These are phyloP conservation scores for Mycena rebaudengoi DNA, from an alignment of 768 basidiomycete species.

Conservation along the genomic window DNA sequence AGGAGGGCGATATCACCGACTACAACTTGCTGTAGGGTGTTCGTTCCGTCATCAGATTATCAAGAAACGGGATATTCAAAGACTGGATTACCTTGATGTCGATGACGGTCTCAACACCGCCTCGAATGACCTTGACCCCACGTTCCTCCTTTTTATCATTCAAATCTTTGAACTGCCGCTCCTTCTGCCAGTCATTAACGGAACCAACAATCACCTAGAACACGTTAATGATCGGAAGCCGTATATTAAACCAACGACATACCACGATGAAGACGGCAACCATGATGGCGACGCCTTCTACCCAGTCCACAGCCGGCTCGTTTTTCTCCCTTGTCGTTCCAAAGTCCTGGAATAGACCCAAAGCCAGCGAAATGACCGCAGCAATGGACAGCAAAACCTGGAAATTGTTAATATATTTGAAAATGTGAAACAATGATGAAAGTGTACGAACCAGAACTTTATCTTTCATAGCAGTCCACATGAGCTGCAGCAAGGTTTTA, in stretches of 20 bases:
- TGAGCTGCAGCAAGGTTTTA: constrained; percentile 76
- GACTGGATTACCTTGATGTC: constrained; percentile 73
- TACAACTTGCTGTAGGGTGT: constrained; percentile 73
- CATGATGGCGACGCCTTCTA: constrained; percentile 90
- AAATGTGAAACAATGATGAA: constrained; percentile 5
- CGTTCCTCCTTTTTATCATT: constrained; percentile 98
- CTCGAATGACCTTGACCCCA: constrained; percentile 82
- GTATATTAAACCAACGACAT: constrained; percentile 34
- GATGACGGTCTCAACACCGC: constrained; percentile 73
- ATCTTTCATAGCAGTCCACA: constrained; percentile 90
- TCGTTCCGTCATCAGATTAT: constrained; percentile 25
- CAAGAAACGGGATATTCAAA: constrained; percentile 8
- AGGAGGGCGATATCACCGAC: constrained; percentile 93
- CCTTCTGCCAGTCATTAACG: constrained; percentile 98
- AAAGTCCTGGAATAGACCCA: constrained; percentile 95
- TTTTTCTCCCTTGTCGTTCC: constrained; percentile 67
- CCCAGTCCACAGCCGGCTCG: constrained; percentile 93
- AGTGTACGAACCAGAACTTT: constrained; percentile 80
- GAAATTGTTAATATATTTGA: neutral
- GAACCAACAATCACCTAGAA: constrained; percentile 87
- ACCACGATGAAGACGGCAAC: constrained; percentile 81
- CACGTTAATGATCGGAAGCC: constrained; percentile 19
- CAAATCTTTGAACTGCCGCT: constrained; percentile 90
- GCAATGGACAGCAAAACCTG: constrained; percentile 92
- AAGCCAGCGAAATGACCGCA: constrained; percentile 90